Conservation (phyloP, 805 yeast species). For the Schizosaccharomyces japonicus region DNA sequence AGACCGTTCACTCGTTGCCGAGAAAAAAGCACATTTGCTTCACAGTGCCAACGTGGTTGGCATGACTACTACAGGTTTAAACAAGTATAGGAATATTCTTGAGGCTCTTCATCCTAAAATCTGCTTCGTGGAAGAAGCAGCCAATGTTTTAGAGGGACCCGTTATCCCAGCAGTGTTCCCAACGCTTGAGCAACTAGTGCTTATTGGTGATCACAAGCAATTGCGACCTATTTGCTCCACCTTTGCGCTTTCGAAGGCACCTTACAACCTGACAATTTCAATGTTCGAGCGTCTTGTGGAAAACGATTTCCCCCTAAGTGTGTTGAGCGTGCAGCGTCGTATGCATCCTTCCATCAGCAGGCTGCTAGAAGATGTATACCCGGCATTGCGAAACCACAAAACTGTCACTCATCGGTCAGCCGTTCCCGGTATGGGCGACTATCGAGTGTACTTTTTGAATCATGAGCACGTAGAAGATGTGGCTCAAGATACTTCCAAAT, state of each 20-base stretch:
- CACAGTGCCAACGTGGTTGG: not conserved
- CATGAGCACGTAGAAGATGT: not conserved
- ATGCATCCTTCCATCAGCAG: not conserved
- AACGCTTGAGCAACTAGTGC: not conserved
- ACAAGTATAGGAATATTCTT: not conserved
- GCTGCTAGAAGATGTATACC: not conserved
- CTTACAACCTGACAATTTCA: not conserved
- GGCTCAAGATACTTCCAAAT: not conserved
- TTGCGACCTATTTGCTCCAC: not conserved
- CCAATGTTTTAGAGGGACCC: not conserved
- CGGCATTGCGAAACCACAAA: not conserved
- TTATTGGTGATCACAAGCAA: not conserved
- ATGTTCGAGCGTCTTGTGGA: not conserved
- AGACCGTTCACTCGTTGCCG: not conserved
- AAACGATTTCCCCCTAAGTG: not conserved
- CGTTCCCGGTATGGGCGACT: slow-evolving; percentile 1
- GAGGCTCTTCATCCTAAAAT: not conserved
- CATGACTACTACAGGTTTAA: not conserved
- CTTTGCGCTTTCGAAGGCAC: not conserved
- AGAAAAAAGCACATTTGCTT: not conserved
- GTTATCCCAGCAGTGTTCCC: not conserved
- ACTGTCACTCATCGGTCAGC: not conserved
- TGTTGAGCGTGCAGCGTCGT: not conserved
- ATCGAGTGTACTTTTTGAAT: not conserved
- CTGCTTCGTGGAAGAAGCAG: slow-evolving; percentile 1